Evolutionary conservation across 768 basidiomycete genomes (phyloP).

Genomic region (Dictyophora rubrovolvata): DNA sequence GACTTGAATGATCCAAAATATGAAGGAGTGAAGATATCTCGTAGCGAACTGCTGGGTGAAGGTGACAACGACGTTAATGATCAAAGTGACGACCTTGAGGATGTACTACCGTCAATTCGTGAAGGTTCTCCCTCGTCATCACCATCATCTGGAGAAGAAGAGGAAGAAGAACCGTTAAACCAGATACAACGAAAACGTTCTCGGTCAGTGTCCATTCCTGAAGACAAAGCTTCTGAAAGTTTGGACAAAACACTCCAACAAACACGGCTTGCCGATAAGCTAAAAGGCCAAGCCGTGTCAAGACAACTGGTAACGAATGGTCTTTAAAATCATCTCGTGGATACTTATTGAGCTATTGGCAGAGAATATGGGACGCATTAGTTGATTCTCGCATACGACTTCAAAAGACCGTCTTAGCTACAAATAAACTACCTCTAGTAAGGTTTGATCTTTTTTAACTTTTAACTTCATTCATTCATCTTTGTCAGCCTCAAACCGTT

Average conservation of each 20-base stretch:
- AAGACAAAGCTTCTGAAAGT: conserved; percentile 15
- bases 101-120: conserved; percentile 11
- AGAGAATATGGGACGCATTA: conserved; percentile 81
- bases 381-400: conserved; percentile 86
- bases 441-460: conserved; percentile 19
- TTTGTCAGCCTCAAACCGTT: conserved; percentile 26
- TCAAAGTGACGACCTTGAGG: conserved; percentile 15
- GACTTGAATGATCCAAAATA: conserved; percentile 72
- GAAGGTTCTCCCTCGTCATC: conserved; percentile 12
- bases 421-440: conserved; percentile 59
- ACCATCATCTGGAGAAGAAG: conserved; percentile 12
- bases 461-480: conserved; percentile 1
- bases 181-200: conserved; percentile 4
- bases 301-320: conserved; percentile 67
- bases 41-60: conserved; percentile 44
- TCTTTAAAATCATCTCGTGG: neutral
- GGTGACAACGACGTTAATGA: conserved; percentile 23
- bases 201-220: neutral
- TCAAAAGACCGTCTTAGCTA: conserved; percentile 64
- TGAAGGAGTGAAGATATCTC: conserved; percentile 52
- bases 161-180: conserved; percentile 11
- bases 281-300: conserved; percentile 77
- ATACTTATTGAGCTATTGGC: neutral
- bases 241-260: conserved; percentile 43
- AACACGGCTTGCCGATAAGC: conserved; percentile 56